A percentile compares a stretch with the other conserved stretches of the same genome.
Evolutionary conservation across 805 yeast genomes (phyloP).

Genomic region (Ogataea degrootiae): DNA sequence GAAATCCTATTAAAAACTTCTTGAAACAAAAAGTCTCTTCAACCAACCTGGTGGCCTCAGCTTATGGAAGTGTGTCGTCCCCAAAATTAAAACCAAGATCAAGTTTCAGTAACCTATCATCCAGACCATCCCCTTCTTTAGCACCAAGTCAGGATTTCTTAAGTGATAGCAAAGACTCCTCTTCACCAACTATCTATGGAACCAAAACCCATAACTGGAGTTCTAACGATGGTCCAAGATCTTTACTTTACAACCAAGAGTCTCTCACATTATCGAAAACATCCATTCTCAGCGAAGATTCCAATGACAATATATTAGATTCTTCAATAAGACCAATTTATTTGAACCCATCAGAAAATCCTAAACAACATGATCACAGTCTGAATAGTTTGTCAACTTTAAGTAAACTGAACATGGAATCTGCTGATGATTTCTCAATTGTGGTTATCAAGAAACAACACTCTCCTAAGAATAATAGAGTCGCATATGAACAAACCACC

Average conservation of each 20-base stretch:
- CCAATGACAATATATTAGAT: neutral
- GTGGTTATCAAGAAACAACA: slow-evolving; percentile 14
- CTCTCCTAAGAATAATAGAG: neutral
- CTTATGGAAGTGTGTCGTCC: slow-evolving; percentile 3
- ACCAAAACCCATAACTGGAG: slow-evolving; percentile 29
- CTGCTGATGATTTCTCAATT: slow-evolving; percentile 19
- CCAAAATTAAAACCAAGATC: slow-evolving; percentile 11
- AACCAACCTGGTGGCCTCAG: slow-evolving; percentile 5
- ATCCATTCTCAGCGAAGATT: too few species aligned
- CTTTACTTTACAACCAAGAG: slow-evolving; percentile 8
- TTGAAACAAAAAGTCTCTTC: slow-evolving; percentile 23
- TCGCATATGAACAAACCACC: neutral
- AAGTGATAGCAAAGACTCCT: neutral
- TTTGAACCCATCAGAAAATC: neutral
- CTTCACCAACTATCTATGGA: slow-evolving; percentile 27
- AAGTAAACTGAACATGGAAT: slow-evolving; percentile 8
- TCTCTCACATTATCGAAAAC: too few species aligned
- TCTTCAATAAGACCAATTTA: neutral
- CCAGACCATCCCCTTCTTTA: neutral
- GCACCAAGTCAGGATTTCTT: neutral
- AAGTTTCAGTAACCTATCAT: slow-evolving; percentile 8
- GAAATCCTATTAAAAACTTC: slow-evolving; percentile 24
- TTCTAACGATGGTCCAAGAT: slow-evolving; percentile 15
- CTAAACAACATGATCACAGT: neutral
- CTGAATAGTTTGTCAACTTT: neutral